These are phyloP conservation scores for Fusarium bactridioides DNA, from an alignment of 2,329 filamentous ascomycete species.

Conservation along the genomic window DNA sequence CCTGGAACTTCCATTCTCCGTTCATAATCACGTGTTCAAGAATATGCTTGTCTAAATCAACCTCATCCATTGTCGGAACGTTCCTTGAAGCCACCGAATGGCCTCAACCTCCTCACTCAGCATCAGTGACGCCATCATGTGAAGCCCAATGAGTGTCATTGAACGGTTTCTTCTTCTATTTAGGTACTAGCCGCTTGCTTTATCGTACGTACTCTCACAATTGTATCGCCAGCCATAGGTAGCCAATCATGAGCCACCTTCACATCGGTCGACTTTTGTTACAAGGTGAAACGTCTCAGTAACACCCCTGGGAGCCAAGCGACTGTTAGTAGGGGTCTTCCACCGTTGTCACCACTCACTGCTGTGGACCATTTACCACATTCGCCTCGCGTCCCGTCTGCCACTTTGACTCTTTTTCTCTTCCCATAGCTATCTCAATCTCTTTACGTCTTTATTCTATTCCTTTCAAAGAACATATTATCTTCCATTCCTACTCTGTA, in stretches of 20 bases:
- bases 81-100: background rate
- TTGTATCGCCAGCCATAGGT: background rate
- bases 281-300: constrained; percentile 57
- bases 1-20: constrained; percentile 11
- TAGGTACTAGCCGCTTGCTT: background rate
- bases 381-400: constrained; percentile 38
- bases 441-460: background rate
- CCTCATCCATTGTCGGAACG: constrained; percentile 1
- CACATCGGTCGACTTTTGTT: constrained; percentile 42
- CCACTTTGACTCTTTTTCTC: constrained; percentile 17
- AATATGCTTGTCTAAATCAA: constrained; percentile 10
- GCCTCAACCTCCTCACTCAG: background rate
- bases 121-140: background rate
- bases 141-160: background rate
- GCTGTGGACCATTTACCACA: constrained; percentile 31
- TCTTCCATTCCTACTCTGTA: constrained; percentile 16
- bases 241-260: constrained; percentile 31
- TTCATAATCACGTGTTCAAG: constrained; percentile 13
- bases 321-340: constrained; percentile 28
- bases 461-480: constrained; percentile 6
- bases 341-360: constrained; percentile 33
- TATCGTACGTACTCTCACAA: background rate
- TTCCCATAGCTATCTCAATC: constrained; percentile 14
- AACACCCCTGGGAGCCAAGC: constrained; percentile 31
- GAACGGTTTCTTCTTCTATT: background rate